A percentile compares a stretch with the other conserved stretches of the same genome.
Conservation (phyloP, 2,329 filamentous ascomycete genomes). For the Aureobasidium leucospermi region DNA sequence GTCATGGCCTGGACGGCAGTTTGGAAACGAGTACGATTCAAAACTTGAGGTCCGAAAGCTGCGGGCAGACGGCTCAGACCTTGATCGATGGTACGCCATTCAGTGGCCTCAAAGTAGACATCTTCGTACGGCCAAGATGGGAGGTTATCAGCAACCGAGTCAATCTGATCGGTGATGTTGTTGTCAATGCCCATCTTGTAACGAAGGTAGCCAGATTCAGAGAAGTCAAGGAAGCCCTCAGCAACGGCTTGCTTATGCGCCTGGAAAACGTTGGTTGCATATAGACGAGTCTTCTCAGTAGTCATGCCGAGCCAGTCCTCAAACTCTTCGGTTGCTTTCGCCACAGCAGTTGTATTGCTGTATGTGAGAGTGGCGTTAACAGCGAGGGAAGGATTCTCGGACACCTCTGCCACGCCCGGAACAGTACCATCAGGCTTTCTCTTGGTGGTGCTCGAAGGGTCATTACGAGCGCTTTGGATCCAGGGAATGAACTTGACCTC, state of each 20-base stretch:
- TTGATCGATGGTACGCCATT: conserved; percentile 59
- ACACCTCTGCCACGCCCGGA: conserved; percentile 45
- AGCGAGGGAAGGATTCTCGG: conserved; percentile 35
- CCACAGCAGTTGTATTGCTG: conserved; percentile 29
- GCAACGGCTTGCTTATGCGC: conserved; percentile 49
- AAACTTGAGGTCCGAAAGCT: conserved; percentile 56
- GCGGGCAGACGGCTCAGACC: conserved; percentile 52
- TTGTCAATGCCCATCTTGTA: conserved; percentile 49
- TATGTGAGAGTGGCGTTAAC: conserved; percentile 23
- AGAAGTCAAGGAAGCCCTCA: conserved; percentile 55
- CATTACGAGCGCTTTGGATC: conserved; percentile 51
- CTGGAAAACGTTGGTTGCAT: conserved; percentile 41
- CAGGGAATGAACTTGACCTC: conserved; percentile 56
- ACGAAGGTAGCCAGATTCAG: conserved; percentile 55
- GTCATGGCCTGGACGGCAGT: conserved; percentile 51
- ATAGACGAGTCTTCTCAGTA: conserved; percentile 24
- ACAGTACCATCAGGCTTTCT: conserved; percentile 46
- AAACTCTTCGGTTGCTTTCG: conserved; percentile 34
- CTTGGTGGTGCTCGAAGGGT: conserved; percentile 42
- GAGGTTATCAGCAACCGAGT: conserved; percentile 36
- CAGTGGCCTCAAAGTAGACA: conserved; percentile 53
- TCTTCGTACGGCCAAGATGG: conserved; percentile 50
- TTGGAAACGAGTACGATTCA: conserved; percentile 49
- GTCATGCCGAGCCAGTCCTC: conserved; percentile 30
- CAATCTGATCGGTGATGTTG: conserved; percentile 50